Evolutionary conservation across 306 rosid species (phyloP).

Genomic region (Lagenaria siceraria): DNA sequence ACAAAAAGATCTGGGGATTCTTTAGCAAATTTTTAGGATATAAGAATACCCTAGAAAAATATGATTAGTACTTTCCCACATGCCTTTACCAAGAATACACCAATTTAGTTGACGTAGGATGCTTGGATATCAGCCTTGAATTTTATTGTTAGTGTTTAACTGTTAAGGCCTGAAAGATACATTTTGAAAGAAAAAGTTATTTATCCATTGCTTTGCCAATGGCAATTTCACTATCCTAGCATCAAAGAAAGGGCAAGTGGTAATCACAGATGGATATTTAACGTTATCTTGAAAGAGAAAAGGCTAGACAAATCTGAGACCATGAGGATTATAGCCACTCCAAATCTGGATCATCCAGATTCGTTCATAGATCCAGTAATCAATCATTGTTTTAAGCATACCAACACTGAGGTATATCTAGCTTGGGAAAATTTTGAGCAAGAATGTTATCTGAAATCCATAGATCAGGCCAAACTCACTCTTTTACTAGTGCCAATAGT

Average conservation of each 20-base stretch:
- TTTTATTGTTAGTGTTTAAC: not conserved
- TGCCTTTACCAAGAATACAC: not conserved
- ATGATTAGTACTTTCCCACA: not conserved
- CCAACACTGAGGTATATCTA: not conserved
- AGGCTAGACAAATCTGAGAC: not conserved
- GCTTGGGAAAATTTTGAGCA: not conserved
- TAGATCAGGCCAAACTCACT: not conserved
- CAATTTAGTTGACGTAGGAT: not conserved
- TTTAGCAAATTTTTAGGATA: not conserved
- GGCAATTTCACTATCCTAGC: not conserved
- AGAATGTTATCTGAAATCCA: not conserved
- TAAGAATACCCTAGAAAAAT: not conserved
- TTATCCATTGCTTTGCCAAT: not conserved
- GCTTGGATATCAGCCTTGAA: not conserved
- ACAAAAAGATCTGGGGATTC: not conserved
- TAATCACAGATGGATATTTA: not conserved
- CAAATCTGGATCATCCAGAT: not conserved
- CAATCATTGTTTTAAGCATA: not conserved
- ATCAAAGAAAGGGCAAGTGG: not conserved
- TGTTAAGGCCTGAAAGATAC: not conserved
- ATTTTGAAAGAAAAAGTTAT: not conserved
- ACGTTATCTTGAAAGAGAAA: not conserved
- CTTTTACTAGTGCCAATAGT: not conserved
- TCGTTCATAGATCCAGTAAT: not conserved
- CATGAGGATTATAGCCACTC: not conserved